Evolutionary conservation across 768 basidiomycete genomes (phyloP).

Genomic region (Boletus reticulatus): DNA sequence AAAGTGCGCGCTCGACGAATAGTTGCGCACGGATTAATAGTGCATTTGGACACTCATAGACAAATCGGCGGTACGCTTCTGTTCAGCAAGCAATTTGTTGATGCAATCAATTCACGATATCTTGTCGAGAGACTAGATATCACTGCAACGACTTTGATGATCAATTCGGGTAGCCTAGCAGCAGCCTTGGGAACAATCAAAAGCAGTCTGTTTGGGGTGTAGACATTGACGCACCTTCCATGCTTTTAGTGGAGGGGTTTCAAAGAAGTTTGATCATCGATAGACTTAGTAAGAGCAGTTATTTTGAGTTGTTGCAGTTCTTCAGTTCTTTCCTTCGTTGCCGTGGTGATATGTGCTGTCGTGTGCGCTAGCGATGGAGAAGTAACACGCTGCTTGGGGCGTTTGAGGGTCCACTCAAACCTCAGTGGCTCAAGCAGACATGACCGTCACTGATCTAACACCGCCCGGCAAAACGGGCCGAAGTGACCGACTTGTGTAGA

Average conservation of each 20-base stretch:
- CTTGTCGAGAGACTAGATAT: conserved; percentile 52
- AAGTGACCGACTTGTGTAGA: too few species aligned
- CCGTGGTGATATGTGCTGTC: conserved; percentile 8
- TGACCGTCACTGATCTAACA: conserved; percentile 29
- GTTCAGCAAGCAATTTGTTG: too few species aligned
- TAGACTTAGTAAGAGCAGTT: conserved; percentile 73
- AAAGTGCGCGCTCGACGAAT: too few species aligned
- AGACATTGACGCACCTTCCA: conserved; percentile 62
- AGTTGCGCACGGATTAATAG: too few species aligned
- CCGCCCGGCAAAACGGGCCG: too few species aligned
- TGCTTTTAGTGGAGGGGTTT: conserved; percentile 70
- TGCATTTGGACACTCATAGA: too few species aligned
- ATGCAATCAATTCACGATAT: too few species aligned
- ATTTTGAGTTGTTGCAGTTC: conserved; percentile 71
- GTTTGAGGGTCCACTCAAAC: conserved; percentile 61
- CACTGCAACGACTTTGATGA: conserved; percentile 57
- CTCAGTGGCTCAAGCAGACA: conserved; percentile 78
- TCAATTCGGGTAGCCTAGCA: conserved; percentile 67
- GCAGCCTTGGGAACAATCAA: conserved; percentile 50
- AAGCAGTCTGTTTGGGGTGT: not conserved
- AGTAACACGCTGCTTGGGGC: conserved; percentile 49
- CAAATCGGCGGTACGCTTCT: too few species aligned
- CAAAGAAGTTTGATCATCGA: conserved; percentile 75
- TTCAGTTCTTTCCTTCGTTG: conserved; percentile 67
- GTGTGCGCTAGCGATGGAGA: conserved; percentile 13